These are phyloP conservation scores for Eucalyptus brandiana DNA, from an alignment of 345 rosid species.

Conservation along the genomic window DNA sequence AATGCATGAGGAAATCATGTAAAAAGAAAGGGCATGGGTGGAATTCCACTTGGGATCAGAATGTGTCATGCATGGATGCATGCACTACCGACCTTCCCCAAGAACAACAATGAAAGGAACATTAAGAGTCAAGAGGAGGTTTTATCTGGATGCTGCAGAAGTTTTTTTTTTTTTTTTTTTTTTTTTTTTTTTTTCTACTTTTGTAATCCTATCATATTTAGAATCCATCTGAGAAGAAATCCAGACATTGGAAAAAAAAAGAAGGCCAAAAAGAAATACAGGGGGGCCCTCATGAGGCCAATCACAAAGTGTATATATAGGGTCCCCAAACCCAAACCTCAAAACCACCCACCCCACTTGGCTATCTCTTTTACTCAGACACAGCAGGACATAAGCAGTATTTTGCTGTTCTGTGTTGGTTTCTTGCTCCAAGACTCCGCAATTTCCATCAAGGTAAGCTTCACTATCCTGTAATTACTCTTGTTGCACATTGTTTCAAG, in stretches of 20 bases:
- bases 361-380: not conserved
- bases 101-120: not conserved
- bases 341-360: conserved; percentile 10
- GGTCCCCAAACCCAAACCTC: conserved; percentile 5
- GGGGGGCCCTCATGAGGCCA: conserved; percentile 1
- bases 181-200: not conserved
- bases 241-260: not conserved
- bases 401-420: not conserved
- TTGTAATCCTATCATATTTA: conserved; percentile 16
- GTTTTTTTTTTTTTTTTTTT: not conserved
- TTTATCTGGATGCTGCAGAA: conserved; percentile 7
- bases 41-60: conserved; percentile 1
- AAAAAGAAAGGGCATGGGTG: conserved; percentile 5
- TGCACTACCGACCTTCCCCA: not conserved
- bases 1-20: conserved; percentile 37
- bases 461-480: not conserved
- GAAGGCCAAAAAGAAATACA: not conserved
- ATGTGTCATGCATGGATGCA: conserved; percentile 1
- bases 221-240: not conserved
- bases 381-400: not conserved
- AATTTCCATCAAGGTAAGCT: not conserved
- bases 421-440: not conserved
- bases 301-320: conserved; percentile 20
- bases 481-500: not conserved
- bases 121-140: not conserved